phyloP scores from a whole-genome alignment of 495 filamentous ascomycete species.

The Jackrogersella minutella region DNA sequence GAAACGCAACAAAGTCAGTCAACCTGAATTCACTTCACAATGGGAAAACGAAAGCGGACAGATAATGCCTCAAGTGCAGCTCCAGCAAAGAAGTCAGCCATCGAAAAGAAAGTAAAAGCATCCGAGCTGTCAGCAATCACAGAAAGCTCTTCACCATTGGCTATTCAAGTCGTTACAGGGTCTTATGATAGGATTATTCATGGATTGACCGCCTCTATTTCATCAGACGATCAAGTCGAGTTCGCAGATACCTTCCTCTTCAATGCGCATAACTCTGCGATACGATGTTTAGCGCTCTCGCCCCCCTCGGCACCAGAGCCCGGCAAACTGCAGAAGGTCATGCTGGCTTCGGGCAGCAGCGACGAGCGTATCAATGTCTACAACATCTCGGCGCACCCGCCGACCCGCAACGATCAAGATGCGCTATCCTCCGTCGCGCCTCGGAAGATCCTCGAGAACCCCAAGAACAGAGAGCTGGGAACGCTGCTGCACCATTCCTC shows the following conservation, averaged over 20 bases:
- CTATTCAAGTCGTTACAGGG: constrained; percentile 87
- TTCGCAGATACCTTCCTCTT: constrained; percentile 97
- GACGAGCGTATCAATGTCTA: constrained; percentile 97
- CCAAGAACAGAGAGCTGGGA: constrained; percentile 86
- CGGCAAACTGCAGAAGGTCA: constrained; percentile 70
- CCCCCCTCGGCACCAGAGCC: constrained; percentile 70
- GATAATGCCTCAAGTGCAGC: constrained; percentile 46
- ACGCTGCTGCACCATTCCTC: constrained; percentile 84
- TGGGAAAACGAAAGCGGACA: constrained; percentile 80
- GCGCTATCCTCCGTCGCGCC: constrained; percentile 67
- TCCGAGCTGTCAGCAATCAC: constrained; percentile 39
- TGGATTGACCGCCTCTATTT: constrained; percentile 81
- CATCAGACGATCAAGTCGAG: constrained; percentile 56
- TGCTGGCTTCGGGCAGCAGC: constrained; percentile 86
- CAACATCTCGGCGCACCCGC: constrained; percentile 78
- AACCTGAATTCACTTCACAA: constrained; percentile 45
- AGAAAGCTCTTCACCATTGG: constrained; percentile 52
- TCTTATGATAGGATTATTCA: constrained; percentile 96
- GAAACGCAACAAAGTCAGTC: constrained; percentile 1
- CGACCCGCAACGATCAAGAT: constrained; percentile 56
- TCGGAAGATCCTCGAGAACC: constrained; percentile 78
- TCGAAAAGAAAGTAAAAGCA: constrained; percentile 54
- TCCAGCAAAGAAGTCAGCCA: constrained; percentile 26
- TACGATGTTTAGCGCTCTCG: constrained; percentile 89
- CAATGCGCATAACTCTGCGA: constrained; percentile 87